A percentile compares a stretch with the other conserved stretches of the same genome.
Evolutionary conservation across 2,329 filamentous ascomycete genomes (phyloP).

Genomic region (Lecanicillium sp.): DNA sequence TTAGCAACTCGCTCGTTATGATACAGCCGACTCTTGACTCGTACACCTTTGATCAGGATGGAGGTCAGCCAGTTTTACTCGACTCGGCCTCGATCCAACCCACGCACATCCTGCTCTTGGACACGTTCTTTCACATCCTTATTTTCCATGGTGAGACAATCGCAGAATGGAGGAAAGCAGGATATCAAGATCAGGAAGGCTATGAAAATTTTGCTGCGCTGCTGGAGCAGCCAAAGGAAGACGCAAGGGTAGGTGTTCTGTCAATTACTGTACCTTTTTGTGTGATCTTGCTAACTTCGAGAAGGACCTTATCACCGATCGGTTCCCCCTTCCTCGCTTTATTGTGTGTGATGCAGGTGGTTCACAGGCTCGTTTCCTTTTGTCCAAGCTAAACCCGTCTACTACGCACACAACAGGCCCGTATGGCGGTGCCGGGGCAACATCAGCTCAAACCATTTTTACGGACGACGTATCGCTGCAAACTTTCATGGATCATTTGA

Average conservation of each 20-base stretch:
- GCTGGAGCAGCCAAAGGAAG: conserved; percentile 90
- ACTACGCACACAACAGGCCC: conserved; percentile 92
- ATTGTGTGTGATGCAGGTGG: conserved; percentile 98
- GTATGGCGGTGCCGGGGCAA: conserved; percentile 78
- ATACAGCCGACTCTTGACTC: conserved; percentile 97
- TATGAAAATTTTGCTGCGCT: conserved; percentile 92
- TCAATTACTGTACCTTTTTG: neutral
- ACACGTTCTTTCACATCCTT: conserved; percentile 98
- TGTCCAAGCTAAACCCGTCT: conserved; percentile 95
- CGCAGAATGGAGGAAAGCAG: conserved; percentile 95
- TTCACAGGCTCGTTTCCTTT: conserved; percentile 91
- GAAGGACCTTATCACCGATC: conserved; percentile 90
- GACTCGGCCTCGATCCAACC: conserved; percentile 96
- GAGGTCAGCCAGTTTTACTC: conserved; percentile 83
- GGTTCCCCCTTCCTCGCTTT: conserved; percentile 96
- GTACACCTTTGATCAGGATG: conserved; percentile 94
- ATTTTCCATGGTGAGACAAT: conserved; percentile 99
- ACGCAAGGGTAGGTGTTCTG: conserved; percentile 66
- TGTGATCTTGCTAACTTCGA: conserved; percentile 15
- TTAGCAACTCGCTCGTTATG: conserved; percentile 95
- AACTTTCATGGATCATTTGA: conserved; percentile 98
- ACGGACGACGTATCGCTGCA: conserved; percentile 97
- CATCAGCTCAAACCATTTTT: conserved; percentile 95
- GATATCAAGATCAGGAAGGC: conserved; percentile 95
- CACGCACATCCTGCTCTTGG: conserved; percentile 85